phyloP scores from a whole-genome alignment of 2,329 filamentous ascomycete species.

The Aspergillus fijiensis region DNA sequence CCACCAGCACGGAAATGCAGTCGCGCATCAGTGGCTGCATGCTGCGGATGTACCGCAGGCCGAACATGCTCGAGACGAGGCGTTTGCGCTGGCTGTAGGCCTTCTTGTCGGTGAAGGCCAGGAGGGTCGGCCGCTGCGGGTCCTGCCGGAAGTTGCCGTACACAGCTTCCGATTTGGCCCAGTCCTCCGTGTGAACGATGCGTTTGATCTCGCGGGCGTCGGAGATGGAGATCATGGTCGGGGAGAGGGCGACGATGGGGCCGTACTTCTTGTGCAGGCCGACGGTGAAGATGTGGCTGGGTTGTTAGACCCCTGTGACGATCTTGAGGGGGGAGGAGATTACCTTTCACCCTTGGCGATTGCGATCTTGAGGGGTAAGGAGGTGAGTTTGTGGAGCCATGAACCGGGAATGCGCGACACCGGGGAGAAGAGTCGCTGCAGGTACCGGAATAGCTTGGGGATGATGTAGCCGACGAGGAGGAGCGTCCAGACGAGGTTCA shows the following conservation, averaged over 20 bases:
- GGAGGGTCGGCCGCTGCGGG: background rate
- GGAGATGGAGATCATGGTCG: background rate
- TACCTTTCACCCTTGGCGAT: background rate
- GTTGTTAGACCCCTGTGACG: background rate
- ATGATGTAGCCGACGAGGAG: background rate
- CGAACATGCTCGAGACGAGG: slow-evolving; percentile 1
- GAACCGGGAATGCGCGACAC: background rate
- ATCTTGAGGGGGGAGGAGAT: background rate
- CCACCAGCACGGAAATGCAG: background rate
- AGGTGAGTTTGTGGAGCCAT: background rate
- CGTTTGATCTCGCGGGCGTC: background rate
- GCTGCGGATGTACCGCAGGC: background rate
- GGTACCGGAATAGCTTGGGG: background rate
- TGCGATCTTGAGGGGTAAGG: background rate
- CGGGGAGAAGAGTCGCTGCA: background rate
- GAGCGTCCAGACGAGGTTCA: background rate
- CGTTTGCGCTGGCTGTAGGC: slow-evolving; percentile 1
- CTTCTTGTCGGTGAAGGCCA: slow-evolving; percentile 2
- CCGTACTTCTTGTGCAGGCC: background rate
- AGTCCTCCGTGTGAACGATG: slow-evolving; percentile 1
- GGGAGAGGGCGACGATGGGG: slow-evolving; percentile 2
- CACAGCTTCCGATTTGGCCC: background rate
- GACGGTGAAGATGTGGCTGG: background rate
- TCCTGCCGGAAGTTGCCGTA: slow-evolving; percentile 3
- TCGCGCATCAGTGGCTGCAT: slow-evolving; percentile 1